A percentile compares a stretch with the other conserved stretches of the same genome.
These are phyloP conservation scores for Fremontodendron californicum DNA, from an alignment of 345 rosid genomes.

Conservation along the genomic window DNA sequence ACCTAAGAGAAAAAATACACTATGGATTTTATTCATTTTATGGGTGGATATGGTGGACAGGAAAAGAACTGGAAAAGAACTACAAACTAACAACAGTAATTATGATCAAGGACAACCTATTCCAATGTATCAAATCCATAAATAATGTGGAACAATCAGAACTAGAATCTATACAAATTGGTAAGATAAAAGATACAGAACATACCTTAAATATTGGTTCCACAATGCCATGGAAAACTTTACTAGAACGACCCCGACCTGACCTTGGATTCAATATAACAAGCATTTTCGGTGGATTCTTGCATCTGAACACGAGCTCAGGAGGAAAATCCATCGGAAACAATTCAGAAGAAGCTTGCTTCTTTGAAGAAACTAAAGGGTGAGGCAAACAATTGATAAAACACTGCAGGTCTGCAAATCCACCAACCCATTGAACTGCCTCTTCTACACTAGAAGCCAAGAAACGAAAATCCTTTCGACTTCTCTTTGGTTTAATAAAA, in stretches of 20 bases:
- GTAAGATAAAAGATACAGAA: not conserved
- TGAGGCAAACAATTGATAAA: constrained; percentile 88
- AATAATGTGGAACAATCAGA: not conserved
- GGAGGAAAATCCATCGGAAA: constrained; percentile 80
- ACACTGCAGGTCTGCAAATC: constrained; percentile 90
- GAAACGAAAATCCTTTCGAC: constrained; percentile 76
- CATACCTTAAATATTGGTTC: constrained; percentile 95
- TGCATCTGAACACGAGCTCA: constrained; percentile 82
- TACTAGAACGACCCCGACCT: constrained; percentile 83
- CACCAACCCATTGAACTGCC: constrained; percentile 97
- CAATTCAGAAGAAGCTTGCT: constrained; percentile 80
- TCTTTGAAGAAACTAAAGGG: constrained; percentile 85
- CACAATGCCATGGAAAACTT: constrained; percentile 79
- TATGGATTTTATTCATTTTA: not conserved
- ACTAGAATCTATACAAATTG: not conserved
- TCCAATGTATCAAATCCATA: not conserved
- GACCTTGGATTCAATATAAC: constrained; percentile 95
- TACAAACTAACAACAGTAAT: not conserved
- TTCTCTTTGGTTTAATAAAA: constrained; percentile 74
- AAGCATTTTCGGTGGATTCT: constrained; percentile 89
- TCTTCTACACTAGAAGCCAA: constrained; percentile 71
- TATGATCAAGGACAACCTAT: not conserved
- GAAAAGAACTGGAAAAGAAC: constrained; percentile 3
- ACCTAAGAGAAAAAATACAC: not conserved
- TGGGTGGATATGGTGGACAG: not conserved